Conservation (phyloP, 2,329 filamentous ascomycete genomes). For the Colletotrichum truncatum region DNA sequence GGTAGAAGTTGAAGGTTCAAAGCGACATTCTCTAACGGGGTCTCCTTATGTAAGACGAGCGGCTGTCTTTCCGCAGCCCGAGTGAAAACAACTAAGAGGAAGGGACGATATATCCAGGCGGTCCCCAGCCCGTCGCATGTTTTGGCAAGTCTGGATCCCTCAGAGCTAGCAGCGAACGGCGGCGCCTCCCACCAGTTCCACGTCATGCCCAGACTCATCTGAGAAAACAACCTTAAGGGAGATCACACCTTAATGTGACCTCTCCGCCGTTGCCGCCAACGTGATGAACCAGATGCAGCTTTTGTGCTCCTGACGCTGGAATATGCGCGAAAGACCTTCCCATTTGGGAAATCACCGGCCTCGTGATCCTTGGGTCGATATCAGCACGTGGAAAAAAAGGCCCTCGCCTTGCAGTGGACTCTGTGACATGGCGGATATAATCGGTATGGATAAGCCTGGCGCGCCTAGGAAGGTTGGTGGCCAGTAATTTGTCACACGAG, state of each 20-base stretch:
- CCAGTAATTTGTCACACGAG: not conserved
- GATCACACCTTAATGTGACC: constrained; percentile 5
- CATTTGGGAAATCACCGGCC: not conserved
- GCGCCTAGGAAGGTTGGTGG: not conserved
- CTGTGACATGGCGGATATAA: not conserved
- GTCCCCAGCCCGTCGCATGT: not conserved
- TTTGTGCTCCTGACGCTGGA: not conserved
- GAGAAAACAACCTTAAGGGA: constrained; percentile 4
- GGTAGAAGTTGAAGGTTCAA: not conserved
- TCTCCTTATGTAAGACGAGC: not conserved
- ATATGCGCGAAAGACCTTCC: constrained; percentile 7
- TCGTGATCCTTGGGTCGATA: not conserved
- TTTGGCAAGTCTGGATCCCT: not conserved
- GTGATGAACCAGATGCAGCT: not conserved
- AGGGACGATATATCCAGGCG: not conserved
- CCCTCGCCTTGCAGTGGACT: not conserved
- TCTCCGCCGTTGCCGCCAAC: not conserved
- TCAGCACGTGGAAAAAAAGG: not conserved
- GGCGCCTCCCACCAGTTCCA: not conserved
- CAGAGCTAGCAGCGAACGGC: not conserved
- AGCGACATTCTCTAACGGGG: not conserved
- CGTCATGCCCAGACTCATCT: not conserved
- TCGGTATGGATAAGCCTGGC: constrained; percentile 18
- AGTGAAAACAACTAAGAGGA: constrained; percentile 2
- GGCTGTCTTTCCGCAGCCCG: not conserved